These are phyloP conservation scores for Tieghemiomyces parasiticus DNA, from an alignment of 192 early-diverging fungal genomes.

Conservation along the genomic window DNA sequence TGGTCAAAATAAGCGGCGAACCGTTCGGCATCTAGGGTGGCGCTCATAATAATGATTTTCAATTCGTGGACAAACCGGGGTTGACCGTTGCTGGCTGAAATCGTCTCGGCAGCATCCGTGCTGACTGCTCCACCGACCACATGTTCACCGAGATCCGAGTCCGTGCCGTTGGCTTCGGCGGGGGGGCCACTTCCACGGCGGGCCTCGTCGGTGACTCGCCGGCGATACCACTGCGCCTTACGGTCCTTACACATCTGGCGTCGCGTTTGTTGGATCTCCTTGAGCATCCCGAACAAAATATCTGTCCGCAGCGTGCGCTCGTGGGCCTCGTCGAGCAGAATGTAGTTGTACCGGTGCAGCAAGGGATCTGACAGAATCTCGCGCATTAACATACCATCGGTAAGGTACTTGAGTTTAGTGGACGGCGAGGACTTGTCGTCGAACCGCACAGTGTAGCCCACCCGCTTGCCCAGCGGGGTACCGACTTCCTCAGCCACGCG, in stretches of 20 bases:
- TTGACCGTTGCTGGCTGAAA: not conserved
- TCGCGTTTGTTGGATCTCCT: slow-evolving; percentile 63
- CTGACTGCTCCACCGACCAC: not conserved
- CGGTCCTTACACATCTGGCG: slow-evolving; percentile 21
- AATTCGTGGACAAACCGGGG: slow-evolving; percentile 31
- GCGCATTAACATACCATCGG: slow-evolving; percentile 89
- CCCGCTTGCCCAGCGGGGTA: slow-evolving; percentile 45
- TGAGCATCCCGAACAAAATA: slow-evolving; percentile 91
- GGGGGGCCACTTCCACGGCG: not conserved
- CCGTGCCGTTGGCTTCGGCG: not conserved
- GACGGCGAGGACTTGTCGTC: slow-evolving; percentile 68
- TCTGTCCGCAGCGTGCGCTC: slow-evolving; percentile 96
- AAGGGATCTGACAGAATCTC: slow-evolving; percentile 76
- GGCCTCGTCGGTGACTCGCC: slow-evolving; percentile 14
- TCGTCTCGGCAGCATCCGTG: not conserved
- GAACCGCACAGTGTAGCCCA: slow-evolving; percentile 95
- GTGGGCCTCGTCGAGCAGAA: slow-evolving; percentile 95
- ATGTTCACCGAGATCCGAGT: not conserved
- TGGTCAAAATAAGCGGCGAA: slow-evolving; percentile 83
- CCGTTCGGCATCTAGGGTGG: slow-evolving; percentile 86
- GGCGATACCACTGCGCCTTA: slow-evolving; percentile 15
- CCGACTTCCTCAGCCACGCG: slow-evolving; percentile 73
- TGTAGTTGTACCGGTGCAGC: slow-evolving; percentile 60
- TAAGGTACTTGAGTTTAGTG: slow-evolving; percentile 87
- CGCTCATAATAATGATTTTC: slow-evolving; percentile 91